Percentiles rank a stretch among this genome's conserved stretches.
phyloP scores from a whole-genome alignment of 768 basidiomycete genomes.

The Phaffia australis region DNA sequence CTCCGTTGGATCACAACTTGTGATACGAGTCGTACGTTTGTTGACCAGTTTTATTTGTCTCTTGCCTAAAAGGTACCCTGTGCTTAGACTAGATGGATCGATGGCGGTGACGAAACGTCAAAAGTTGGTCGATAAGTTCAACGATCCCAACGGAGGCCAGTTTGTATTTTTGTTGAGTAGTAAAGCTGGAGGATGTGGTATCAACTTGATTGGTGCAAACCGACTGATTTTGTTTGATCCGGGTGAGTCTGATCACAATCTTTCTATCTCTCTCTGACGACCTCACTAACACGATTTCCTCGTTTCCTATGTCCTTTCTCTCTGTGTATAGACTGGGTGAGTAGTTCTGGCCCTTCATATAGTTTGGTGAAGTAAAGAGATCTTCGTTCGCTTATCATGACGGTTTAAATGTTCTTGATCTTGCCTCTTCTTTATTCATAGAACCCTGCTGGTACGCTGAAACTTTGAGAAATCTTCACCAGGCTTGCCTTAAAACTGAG shows the following conservation, averaged over 20 bases:
- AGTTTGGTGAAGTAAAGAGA: neutral
- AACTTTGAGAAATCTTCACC: neutral
- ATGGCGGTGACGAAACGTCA: slow-evolving; percentile 86
- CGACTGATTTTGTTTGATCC: slow-evolving; percentile 46
- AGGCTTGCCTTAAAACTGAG: neutral
- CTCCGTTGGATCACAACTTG: neutral
- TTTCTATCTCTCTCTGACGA: neutral
- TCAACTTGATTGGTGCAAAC: slow-evolving; percentile 40
- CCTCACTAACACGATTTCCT: too few species aligned
- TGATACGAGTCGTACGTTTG: too few species aligned
- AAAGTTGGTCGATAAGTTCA: slow-evolving; percentile 51
- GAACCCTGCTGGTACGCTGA: slow-evolving; percentile 12
- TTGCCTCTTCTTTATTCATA: neutral
- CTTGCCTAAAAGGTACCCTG: slow-evolving; percentile 58
- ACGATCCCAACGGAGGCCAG: slow-evolving; percentile 39
- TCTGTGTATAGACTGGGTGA: slow-evolving; percentile 14
- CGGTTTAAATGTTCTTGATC: neutral
- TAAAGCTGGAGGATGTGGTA: slow-evolving; percentile 40
- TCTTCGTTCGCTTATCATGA: neutral
- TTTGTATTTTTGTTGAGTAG: slow-evolving; percentile 39
- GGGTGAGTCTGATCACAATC: slow-evolving; percentile 32
- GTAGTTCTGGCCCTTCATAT: neutral
- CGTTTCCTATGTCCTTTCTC: too few species aligned
- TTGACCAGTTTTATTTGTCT: slow-evolving; percentile 4
- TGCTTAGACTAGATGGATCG: slow-evolving; percentile 84